Conservation (phyloP, 441 rosid species). For the Populus trichocarpa region DNA sequence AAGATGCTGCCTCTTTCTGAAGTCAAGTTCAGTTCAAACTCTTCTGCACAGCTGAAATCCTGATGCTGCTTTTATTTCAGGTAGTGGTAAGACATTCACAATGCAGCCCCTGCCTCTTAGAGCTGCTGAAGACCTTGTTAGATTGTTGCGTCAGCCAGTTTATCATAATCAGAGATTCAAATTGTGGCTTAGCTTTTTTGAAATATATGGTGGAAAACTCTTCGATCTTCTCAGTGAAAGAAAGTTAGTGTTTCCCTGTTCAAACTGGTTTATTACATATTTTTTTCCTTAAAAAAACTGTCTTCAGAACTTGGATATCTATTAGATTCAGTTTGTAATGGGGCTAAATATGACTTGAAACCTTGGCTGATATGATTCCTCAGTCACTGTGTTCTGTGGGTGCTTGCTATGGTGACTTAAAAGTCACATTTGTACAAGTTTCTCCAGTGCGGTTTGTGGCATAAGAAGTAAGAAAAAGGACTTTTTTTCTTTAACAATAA, state of each 20-base stretch:
- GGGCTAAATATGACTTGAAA: neutral
- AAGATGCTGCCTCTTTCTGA: neutral
- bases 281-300: neutral
- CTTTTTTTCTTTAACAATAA: too few species aligned
- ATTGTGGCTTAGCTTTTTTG: constrained; percentile 94
- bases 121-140: constrained; percentile 83
- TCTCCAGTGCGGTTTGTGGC: neutral
- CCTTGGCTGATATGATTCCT: neutral
- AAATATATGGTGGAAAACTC: constrained; percentile 97
- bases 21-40: neutral
- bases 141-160: constrained; percentile 80
- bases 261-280: constrained; percentile 1
- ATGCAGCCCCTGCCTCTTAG: constrained; percentile 98
- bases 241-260: constrained; percentile 55
- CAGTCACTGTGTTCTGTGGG: neutral
- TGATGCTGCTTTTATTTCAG: constrained; percentile 38
- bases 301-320: neutral
- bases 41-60: constrained; percentile 5
- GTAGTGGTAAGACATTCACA: constrained; percentile 98
- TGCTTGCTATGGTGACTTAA: neutral
- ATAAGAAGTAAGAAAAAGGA: neutral
- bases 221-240: constrained; percentile 91
- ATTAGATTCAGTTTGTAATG: constrained; percentile 1
- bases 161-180: constrained; percentile 31
- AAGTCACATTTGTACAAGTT: neutral